Conservation (phyloP, 1,284 basidiomycete species). For the Waitea zeae region DNA sequence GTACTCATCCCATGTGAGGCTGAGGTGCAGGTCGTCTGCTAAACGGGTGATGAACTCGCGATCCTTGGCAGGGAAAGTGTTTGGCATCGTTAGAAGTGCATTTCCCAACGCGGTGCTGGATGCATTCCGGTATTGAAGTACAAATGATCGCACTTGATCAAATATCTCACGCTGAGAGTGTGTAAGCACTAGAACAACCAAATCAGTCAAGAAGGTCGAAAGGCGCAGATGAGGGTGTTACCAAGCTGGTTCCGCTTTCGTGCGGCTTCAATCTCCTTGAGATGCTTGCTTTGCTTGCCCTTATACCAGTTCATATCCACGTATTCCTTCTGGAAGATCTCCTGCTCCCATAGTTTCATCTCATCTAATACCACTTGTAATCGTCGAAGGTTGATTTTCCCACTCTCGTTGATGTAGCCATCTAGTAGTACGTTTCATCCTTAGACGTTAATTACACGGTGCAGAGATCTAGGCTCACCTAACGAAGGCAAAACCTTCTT, state of each 20-base stretch:
- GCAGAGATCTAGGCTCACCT: no score
- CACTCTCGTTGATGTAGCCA: constrained; percentile 89
- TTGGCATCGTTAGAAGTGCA: constrained; percentile 47
- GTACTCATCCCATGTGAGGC: constrained; percentile 78
- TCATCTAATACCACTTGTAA: constrained; percentile 82
- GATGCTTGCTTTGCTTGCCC: constrained; percentile 68
- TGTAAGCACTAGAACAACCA: constrained; percentile 32
- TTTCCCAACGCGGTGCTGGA: constrained; percentile 17
- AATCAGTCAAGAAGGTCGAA: neutral
- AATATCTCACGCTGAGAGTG: constrained; percentile 61
- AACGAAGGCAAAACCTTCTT: constrained; percentile 77
- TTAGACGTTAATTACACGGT: neutral
- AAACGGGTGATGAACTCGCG: constrained; percentile 62
- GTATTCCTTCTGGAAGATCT: constrained; percentile 83
- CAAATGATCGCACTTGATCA: constrained; percentile 58
- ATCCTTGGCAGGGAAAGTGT: constrained; percentile 64
- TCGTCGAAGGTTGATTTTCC: constrained; percentile 65
- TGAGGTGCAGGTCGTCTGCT: constrained; percentile 59
- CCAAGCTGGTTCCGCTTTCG: constrained; percentile 32
- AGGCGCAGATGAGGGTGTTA: constrained; percentile 18
- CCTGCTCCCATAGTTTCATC: constrained; percentile 76
- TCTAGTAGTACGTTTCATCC: no score
- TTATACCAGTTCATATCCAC: constrained; percentile 82
- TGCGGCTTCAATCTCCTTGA: constrained; percentile 37
- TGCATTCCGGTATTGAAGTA: constrained; percentile 33